Evolutionary conservation across 345 rosid genomes (phyloP).

Genomic region (Gossypium sturtianum): DNA sequence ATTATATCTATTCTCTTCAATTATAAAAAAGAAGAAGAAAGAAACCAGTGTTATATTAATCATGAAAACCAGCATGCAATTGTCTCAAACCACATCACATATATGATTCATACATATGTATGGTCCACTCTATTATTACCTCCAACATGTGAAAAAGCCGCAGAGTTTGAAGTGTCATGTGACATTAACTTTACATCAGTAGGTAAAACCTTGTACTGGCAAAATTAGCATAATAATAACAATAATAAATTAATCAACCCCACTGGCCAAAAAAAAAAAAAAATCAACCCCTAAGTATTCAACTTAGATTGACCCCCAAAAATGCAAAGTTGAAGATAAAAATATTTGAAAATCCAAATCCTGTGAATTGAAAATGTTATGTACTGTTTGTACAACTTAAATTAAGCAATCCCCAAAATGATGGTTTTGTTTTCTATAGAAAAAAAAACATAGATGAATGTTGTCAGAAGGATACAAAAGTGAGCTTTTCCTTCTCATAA

Average conservation of each 20-base stretch:
- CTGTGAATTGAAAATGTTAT: not conserved
- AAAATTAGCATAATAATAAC: not conserved
- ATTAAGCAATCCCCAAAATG: not conserved
- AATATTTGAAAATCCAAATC: not conserved
- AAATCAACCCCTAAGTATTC: no score
- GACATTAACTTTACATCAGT: not conserved
- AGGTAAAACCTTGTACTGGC: not conserved
- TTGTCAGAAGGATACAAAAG: not conserved
- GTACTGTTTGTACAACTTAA: not conserved
- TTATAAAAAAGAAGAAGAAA: no score
- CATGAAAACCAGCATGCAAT: constrained; percentile 27
- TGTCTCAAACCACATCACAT: constrained; percentile 7
- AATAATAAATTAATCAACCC: not conserved
- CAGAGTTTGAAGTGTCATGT: not conserved
- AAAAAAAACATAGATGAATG: not conserved
- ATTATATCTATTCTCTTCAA: no score
- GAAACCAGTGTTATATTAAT: constrained; percentile 3
- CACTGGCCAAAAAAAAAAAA: no score
- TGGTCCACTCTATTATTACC: constrained; percentile 33
- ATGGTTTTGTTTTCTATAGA: no score
- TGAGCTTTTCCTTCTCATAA: not conserved
- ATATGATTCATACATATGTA: not conserved
- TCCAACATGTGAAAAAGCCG: constrained; percentile 18
- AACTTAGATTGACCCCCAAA: not conserved
- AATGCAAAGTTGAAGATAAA: not conserved